These are phyloP conservation scores for Lipomyces yamanashiensis DNA, from an alignment of 805 yeast species.

Conservation along the genomic window DNA sequence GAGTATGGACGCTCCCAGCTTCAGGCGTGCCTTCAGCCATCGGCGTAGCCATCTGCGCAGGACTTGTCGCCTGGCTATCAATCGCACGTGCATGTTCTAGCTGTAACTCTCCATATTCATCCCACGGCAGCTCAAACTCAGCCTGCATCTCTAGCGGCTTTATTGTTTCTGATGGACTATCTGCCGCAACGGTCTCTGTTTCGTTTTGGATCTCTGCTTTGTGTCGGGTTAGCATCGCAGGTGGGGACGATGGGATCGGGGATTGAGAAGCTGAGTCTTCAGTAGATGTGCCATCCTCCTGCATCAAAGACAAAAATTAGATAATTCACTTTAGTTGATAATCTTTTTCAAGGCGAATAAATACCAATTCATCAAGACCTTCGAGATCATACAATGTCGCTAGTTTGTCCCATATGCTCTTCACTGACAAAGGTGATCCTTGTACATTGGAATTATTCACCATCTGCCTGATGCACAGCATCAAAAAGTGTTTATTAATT, in stretches of 20 bases:
- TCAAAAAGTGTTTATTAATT: slow-evolving; percentile 46
- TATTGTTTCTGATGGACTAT: too few relatives aligned
- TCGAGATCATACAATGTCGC: slow-evolving; percentile 58
- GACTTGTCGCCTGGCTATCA: slow-evolving; percentile 35
- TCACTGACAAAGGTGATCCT: slow-evolving; percentile 48
- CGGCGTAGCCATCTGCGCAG: slow-evolving; percentile 33
- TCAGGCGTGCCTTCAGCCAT: slow-evolving; percentile 4
- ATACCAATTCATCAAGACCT: slow-evolving; percentile 59
- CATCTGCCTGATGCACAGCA: slow-evolving; percentile 44
- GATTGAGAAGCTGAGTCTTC: slow-evolving; percentile 24
- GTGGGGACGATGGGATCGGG: slow-evolving; percentile 11
- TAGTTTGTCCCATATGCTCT: slow-evolving; percentile 64
- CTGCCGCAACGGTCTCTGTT: not conserved
- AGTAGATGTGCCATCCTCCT: slow-evolving; percentile 35
- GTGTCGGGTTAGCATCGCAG: slow-evolving; percentile 15
- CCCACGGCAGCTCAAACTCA: slow-evolving; percentile 53
- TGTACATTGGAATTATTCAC: slow-evolving; percentile 38
- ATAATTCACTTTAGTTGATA: not conserved
- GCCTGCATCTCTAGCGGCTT: slow-evolving; percentile 17
- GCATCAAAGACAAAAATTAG: slow-evolving; percentile 9
- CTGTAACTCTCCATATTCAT: slow-evolving; percentile 52
- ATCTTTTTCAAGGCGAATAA: slow-evolving; percentile 34
- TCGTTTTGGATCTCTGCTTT: slow-evolving; percentile 18
- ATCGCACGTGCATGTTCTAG: slow-evolving; percentile 47
- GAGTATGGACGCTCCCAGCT: not conserved